A percentile compares a stretch with the other conserved stretches of the same genome.
phyloP scores from a whole-genome alignment of 2,329 filamentous ascomycete genomes.

The Thielaviopsis punctulata region DNA sequence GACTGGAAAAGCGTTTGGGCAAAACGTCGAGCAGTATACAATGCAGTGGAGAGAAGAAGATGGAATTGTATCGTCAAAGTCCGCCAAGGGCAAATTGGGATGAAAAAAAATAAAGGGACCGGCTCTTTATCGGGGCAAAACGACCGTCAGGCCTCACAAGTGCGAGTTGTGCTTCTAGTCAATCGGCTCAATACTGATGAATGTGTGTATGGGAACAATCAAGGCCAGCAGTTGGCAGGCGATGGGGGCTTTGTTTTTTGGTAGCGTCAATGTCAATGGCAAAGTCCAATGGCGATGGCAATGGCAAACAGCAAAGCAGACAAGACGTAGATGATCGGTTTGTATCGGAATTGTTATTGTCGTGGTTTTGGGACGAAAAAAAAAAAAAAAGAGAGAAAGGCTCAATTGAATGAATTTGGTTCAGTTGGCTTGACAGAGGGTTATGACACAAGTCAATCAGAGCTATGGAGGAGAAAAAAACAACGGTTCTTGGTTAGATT shows the following conservation, averaged over 20 bases:
- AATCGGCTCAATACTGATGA: neutral
- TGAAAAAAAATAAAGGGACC: neutral
- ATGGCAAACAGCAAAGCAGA: neutral
- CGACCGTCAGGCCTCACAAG: neutral
- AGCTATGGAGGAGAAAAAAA: neutral
- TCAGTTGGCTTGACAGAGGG: neutral
- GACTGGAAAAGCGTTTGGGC: neutral
- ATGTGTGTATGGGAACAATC: neutral
- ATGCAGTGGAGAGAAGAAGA: neutral
- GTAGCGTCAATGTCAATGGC: neutral
- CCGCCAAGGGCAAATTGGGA: neutral
- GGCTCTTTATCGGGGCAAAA: neutral
- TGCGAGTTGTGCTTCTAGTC: neutral
- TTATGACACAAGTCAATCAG: neutral
- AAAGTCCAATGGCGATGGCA: no score
- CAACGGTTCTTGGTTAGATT: neutral
- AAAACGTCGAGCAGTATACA: neutral
- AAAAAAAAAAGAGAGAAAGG: neutral
- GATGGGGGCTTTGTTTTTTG: neutral
- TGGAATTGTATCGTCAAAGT: neutral
- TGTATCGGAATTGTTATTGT: neutral
- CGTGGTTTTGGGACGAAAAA: slow-evolving; percentile 1
- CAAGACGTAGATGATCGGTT: neutral
- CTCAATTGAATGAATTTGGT: neutral
- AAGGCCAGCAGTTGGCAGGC: neutral